Evolutionary conservation across 179 eudicot species (phyloP), one percentile per base, ranked within the genome.

Genomic region (Actinidia arguta): DNA sequence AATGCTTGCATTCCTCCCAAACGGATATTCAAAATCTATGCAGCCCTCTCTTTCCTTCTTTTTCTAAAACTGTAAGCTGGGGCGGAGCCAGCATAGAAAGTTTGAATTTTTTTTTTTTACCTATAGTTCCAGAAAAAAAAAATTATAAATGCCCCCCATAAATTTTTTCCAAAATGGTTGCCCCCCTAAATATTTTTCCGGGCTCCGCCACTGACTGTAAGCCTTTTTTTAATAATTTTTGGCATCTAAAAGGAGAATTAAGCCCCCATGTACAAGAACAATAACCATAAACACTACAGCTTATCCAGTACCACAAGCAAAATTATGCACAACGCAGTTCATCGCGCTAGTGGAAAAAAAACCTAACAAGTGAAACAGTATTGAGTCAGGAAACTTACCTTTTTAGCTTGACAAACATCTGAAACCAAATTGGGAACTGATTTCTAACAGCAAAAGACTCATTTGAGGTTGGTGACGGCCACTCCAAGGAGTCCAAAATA

Each of bases 371-470:
- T 51, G 27, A 59, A 79, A 3, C 73, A 46, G 46, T 39, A 27
- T 25, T 4, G 6, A 46, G 61, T 48, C 59, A 55, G 31, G 61
- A 63, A 50, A 79, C 73, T 76, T 94, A 98, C 93, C 94, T 96
- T 4, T 98, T 94, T 61, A 96, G 90, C 85, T 96, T 96, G 75
- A 96, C 51, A 96, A 86, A 90, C 99, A 96, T 79, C 93, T 96
- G 54, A 96, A 59, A 96, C 99, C 75, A 96, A 89, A 88, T 96
- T 98, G 58, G 97, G 92, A 84, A 96, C 89, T 92, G 98, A 82
- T 94, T 96, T 84, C 99, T 83, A 12, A 87, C 81, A 58, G 86
- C 80, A 76, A 93, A 79, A 56, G 97, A 87, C 85, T 96, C 99
- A 82, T 89, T 91, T 76, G 92, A 84, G 78, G 95, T 89, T 44